Percentiles rank a stretch among this genome's conserved stretches.
Evolutionary conservation across 108 stramenopile genomes (phyloP).

Genomic region (Asterionellopsis glacialis): DNA sequence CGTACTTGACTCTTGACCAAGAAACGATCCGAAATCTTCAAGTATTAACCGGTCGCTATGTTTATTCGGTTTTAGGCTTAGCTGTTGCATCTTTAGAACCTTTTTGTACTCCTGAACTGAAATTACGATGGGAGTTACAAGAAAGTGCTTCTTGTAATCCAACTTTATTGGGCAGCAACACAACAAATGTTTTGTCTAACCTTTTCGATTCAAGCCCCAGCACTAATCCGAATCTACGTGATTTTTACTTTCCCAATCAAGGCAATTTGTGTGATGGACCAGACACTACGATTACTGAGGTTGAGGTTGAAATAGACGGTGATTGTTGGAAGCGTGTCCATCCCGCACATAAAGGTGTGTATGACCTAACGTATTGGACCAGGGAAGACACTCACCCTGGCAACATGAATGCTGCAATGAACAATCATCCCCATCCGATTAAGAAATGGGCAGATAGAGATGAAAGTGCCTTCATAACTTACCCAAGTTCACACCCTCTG

Average conservation of each 20-base stretch:
- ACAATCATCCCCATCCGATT: constrained; percentile 8
- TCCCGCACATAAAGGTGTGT: constrained; percentile 42
- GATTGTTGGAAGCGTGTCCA: constrained; percentile 42
- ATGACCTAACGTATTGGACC: constrained; percentile 51
- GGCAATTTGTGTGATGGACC: not conserved
- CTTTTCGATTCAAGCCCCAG: not conserved
- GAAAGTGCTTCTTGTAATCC: not conserved
- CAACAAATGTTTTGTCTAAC: not conserved
- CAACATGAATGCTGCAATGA: not conserved
- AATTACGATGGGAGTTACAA: not conserved
- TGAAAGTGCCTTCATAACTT: constrained; percentile 8
- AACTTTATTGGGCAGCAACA: not conserved
- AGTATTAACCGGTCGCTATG: not conserved
- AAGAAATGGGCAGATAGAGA: constrained; percentile 22
- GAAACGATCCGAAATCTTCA: too few species aligned
- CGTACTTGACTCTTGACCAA: too few species aligned
- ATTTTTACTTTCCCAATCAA: not conserved
- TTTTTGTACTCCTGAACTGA: not conserved
- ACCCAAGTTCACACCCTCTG: constrained; percentile 19
- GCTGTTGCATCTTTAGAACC: not conserved
- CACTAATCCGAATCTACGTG: not conserved
- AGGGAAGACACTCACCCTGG: constrained; percentile 18
- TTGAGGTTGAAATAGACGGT: constrained; percentile 14
- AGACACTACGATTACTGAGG: not conserved
- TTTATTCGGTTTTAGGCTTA: constrained; percentile 5